phyloP scores from a whole-genome alignment of 192 early-diverging fungal genomes.

The Podila epicladia region DNA sequence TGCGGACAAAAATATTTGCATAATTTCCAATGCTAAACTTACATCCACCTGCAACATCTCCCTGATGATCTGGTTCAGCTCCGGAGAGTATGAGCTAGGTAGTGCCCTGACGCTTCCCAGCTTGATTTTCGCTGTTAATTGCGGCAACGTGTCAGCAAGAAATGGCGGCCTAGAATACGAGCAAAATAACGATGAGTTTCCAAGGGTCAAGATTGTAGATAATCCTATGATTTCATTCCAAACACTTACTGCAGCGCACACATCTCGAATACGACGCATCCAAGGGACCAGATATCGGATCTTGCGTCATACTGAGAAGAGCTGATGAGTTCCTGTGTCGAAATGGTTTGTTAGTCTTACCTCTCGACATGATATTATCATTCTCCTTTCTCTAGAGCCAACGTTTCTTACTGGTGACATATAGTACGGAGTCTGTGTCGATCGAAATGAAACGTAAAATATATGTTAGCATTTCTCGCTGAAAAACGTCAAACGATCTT shows the following conservation, averaged over 20 bases:
- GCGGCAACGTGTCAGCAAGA: slow-evolving; percentile 68
- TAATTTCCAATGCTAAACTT: slow-evolving; percentile 4
- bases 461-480: background rate
- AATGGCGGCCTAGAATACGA: slow-evolving; percentile 69
- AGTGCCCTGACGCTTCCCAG: slow-evolving; percentile 62
- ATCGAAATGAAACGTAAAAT: background rate
- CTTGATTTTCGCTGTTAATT: slow-evolving; percentile 68
- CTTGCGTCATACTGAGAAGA: slow-evolving; percentile 75
- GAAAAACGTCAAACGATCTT: background rate
- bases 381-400: no score
- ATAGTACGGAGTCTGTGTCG: slow-evolving; percentile 73
- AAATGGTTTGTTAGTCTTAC: background rate
- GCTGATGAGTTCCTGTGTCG: slow-evolving; percentile 68
- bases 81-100: slow-evolving; percentile 56
- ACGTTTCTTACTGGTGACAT: slow-evolving; percentile 73
- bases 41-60: slow-evolving; percentile 70
- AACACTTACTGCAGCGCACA: slow-evolving; percentile 72
- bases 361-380: background rate
- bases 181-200: background rate
- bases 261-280: slow-evolving; percentile 79
- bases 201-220: background rate
- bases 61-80: slow-evolving; percentile 55
- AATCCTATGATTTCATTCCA: background rate
- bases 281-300: slow-evolving; percentile 80
- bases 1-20: background rate